Conservation (phyloP, 2,329 filamentous ascomycete species). For the Purpureocillium lavendulum region DNA sequence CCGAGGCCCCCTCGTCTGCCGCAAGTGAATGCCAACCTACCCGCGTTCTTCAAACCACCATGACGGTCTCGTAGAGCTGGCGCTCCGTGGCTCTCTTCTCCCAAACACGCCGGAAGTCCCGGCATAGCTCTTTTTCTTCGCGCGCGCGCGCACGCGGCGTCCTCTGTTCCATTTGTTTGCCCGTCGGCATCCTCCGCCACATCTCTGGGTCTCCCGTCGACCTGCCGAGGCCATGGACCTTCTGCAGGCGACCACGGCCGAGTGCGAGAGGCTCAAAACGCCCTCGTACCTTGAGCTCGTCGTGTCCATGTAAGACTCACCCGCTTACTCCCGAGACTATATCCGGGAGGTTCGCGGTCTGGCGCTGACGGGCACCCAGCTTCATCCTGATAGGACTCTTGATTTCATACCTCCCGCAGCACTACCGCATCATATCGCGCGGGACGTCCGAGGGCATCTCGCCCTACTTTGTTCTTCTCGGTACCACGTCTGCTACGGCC, state of each 20-base stretch:
- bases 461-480: conserved; percentile 91
- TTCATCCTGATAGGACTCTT: conserved; percentile 82
- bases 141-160: too few relatives aligned
- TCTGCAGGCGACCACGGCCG: conserved; percentile 3
- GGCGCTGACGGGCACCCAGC: conserved; percentile 20
- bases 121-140: too few relatives aligned
- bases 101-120: background rate
- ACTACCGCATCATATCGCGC: conserved; percentile 79
- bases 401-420: conserved; percentile 89
- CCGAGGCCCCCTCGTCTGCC: too few relatives aligned
- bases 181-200: too few relatives aligned
- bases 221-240: conserved; percentile 2
- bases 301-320: conserved; percentile 41
- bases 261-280: conserved; percentile 43
- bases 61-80: background rate
- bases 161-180: too few relatives aligned
- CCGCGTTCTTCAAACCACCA: conserved; percentile 1
- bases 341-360: background rate
- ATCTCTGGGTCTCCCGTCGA: too few relatives aligned
- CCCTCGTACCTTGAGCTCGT: conserved; percentile 47
- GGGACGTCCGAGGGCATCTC: conserved; percentile 90
- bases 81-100: background rate
- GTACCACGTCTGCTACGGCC: conserved; percentile 79
- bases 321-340: background rate
- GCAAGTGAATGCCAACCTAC: too few relatives aligned